A percentile compares a stretch with the other conserved stretches of the same genome.
Conservation (phyloP, 257 asterid genomes). For the Forsythia suspensa region DNA sequence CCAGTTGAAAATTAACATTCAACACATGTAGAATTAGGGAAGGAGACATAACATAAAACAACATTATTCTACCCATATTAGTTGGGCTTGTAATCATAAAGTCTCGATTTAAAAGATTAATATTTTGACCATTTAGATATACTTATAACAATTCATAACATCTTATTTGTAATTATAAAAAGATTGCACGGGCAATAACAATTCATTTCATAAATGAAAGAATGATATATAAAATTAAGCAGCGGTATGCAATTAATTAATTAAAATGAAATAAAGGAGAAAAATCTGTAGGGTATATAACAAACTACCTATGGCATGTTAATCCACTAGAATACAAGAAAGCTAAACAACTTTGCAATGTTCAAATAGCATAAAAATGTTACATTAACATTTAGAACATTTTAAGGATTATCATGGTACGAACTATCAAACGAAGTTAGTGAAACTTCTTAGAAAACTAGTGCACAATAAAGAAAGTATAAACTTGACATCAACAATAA, state of each 20-base stretch:
- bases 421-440: not conserved
- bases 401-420: not conserved
- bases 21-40: too few relatives aligned
- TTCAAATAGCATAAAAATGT: not conserved
- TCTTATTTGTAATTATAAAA: not conserved
- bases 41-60: too few relatives aligned
- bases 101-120: too few relatives aligned
- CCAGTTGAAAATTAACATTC: too few relatives aligned
- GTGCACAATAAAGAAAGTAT: not conserved
- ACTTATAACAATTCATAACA: too few relatives aligned
- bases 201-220: not conserved
- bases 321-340: not conserved
- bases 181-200: not conserved
- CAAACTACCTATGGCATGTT: not conserved
- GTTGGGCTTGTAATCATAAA: too few relatives aligned
- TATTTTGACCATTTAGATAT: too few relatives aligned
- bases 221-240: not conserved
- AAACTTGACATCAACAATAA: not conserved
- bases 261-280: too few relatives aligned
- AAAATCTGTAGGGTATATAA: not conserved
- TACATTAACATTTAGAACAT: not conserved
- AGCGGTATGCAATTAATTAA: not conserved
- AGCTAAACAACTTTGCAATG: not conserved
- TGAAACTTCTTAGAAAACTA: not conserved
- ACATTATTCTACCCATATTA: too few relatives aligned